phyloP scores from a whole-genome alignment of 2,329 filamentous ascomycete genomes.

The Cladobotryum mycophilum region DNA sequence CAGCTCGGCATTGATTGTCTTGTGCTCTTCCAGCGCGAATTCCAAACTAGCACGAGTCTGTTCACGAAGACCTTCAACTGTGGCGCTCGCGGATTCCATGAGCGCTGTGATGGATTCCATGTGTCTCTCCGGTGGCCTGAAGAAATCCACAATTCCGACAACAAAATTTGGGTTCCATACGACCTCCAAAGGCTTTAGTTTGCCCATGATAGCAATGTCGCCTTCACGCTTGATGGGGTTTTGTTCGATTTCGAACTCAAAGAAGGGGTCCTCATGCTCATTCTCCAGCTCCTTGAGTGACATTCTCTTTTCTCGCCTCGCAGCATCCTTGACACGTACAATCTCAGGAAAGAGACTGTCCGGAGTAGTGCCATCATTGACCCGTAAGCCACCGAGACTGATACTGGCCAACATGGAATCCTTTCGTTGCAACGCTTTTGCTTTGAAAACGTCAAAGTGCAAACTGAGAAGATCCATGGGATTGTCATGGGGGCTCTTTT shows the following conservation, averaged over 20 bases:
- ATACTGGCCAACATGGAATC: conserved; percentile 87
- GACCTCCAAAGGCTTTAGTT: conserved; percentile 91
- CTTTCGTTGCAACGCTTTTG: conserved; percentile 80
- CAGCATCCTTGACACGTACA: conserved; percentile 86
- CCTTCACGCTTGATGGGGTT: conserved; percentile 90
- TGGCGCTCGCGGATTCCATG: conserved; percentile 92
- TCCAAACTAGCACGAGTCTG: conserved; percentile 94
- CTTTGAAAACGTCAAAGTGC: conserved; percentile 91
- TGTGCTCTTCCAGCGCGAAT: conserved; percentile 95
- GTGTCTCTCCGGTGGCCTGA: conserved; percentile 90
- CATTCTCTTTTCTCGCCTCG: conserved; percentile 40
- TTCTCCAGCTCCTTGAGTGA: conserved; percentile 50
- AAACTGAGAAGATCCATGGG: conserved; percentile 78
- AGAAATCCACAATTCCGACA: conserved; percentile 87
- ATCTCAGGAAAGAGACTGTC: conserved; percentile 92
- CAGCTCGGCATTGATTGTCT: conserved; percentile 92
- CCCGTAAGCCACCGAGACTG: conserved; percentile 83
- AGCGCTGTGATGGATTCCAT: conserved; percentile 97
- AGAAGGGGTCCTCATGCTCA: conserved; percentile 66
- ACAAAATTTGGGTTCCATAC: conserved; percentile 96
- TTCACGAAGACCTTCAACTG: conserved; percentile 88
- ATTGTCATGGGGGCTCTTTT: conserved; percentile 57
- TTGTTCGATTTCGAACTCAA: conserved; percentile 86
- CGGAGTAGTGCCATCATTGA: conserved; percentile 93
- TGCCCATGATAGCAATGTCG: conserved; percentile 83